phyloP scores from a whole-genome alignment of 1,284 basidiomycete species.

The Trichosporon sp. region DNA sequence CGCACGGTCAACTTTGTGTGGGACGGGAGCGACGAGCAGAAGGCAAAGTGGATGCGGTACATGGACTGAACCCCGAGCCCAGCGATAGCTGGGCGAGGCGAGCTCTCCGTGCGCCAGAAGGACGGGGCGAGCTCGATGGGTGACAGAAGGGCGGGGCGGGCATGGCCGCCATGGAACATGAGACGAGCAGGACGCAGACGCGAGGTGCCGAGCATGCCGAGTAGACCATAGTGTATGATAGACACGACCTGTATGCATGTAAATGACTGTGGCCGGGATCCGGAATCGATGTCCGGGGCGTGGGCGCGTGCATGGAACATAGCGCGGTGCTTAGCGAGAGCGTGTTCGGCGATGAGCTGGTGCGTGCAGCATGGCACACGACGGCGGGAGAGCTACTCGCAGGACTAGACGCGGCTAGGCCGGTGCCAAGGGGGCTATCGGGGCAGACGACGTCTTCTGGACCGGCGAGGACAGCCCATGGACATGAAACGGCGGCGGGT shows the following conservation, averaged over 20 bases:
- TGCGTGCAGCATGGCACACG: too few species aligned
- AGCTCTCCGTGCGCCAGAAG: too few species aligned
- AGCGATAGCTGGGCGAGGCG: background rate
- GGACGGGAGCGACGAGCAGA: conserved; percentile 66
- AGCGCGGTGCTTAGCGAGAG: too few species aligned
- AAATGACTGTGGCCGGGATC: background rate
- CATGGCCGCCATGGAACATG: too few species aligned
- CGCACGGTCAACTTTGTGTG: conserved; percentile 73
- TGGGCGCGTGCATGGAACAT: background rate
- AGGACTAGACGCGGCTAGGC: background rate
- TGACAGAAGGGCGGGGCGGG: too few species aligned
- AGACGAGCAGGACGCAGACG: background rate
- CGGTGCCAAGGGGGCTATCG: background rate
- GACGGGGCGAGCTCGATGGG: too few species aligned
- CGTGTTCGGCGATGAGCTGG: too few species aligned
- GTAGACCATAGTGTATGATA: background rate
- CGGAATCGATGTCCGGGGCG: background rate
- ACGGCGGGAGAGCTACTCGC: background rate
- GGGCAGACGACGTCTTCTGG: background rate
- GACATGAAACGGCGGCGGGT: background rate
- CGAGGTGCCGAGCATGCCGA: background rate
- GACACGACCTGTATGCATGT: background rate
- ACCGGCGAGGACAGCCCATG: too few species aligned
- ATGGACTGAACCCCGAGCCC: conserved; percentile 16
- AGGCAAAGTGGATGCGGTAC: conserved; percentile 71